phyloP scores from a whole-genome alignment of 768 basidiomycete species.

The Tephrocybe rancida region DNA sequence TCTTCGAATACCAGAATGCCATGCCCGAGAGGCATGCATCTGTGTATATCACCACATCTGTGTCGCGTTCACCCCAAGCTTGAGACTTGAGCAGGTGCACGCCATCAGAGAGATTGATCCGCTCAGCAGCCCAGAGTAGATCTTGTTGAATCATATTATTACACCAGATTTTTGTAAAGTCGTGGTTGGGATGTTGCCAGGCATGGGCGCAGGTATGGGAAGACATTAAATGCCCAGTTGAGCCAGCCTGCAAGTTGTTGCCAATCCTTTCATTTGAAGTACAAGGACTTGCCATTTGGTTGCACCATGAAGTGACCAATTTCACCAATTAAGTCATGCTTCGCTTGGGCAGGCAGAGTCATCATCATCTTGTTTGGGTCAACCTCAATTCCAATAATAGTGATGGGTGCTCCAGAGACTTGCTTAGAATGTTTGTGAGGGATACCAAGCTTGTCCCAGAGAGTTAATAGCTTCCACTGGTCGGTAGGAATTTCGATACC shows the following conservation, averaged over 20 bases:
- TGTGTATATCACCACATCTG: neutral
- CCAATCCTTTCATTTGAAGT: neutral
- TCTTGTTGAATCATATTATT: neutral
- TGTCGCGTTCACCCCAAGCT: neutral
- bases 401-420: constrained; percentile 27
- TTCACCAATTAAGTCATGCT: constrained; percentile 15
- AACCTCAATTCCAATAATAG: constrained; percentile 41
- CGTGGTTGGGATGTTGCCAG: neutral
- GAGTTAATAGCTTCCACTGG: constrained; percentile 8
- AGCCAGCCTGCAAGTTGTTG: neutral
- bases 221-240: constrained; percentile 9
- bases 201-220: neutral
- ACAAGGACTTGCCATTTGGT: constrained; percentile 3
- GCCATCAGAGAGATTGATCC: neutral
- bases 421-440: constrained; percentile 45
- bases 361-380: constrained; percentile 33
- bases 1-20: neutral
- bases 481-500: neutral
- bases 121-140: neutral
- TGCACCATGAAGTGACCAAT: constrained; percentile 11
- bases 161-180: neutral
- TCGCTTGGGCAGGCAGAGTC: constrained; percentile 13
- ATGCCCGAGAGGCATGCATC: neutral
- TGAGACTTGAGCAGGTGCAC: neutral
- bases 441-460: constrained; percentile 41